phyloP scores from a whole-genome alignment of 2,329 filamentous ascomycete species.

The Cercospora citrullina region DNA sequence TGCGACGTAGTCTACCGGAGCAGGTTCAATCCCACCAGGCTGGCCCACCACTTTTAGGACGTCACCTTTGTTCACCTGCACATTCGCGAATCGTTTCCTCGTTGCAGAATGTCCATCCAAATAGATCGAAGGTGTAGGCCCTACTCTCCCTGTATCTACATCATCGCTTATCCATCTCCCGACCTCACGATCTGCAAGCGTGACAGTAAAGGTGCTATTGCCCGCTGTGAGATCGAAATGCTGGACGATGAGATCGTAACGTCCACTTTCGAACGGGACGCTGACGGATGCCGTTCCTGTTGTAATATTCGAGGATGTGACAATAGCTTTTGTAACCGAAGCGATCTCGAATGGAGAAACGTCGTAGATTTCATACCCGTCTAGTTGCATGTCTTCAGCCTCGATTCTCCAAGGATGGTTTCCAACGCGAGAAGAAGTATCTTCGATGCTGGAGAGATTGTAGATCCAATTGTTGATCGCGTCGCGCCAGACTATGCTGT shows the following conservation, averaged over 20 bases:
- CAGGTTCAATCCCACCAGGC: constrained; percentile 62
- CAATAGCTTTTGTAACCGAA: constrained; percentile 56
- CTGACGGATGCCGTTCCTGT: constrained; percentile 51
- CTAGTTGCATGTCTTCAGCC: constrained; percentile 64
- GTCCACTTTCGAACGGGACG: constrained; percentile 53
- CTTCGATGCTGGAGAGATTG: constrained; percentile 61
- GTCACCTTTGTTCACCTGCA: constrained; percentile 55
- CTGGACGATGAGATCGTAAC: constrained; percentile 64
- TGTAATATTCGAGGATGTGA: constrained; percentile 56
- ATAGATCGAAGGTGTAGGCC: constrained; percentile 58
- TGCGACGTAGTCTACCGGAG: constrained; percentile 67
- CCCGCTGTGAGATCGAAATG: constrained; percentile 66
- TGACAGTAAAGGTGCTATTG: constrained; percentile 56
- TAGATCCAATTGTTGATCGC: constrained; percentile 65
- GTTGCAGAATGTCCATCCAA: constrained; percentile 67
- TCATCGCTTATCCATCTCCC: constrained; percentile 53
- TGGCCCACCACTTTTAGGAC: constrained; percentile 57
- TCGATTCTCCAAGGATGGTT: constrained; percentile 67
- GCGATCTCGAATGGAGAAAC: constrained; percentile 63
- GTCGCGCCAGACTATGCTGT: constrained; percentile 70
- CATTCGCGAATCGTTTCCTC: constrained; percentile 51
- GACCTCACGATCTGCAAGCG: constrained; percentile 54
- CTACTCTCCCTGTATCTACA: constrained; percentile 56
- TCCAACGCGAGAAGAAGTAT: constrained; percentile 57
- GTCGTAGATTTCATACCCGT: constrained; percentile 56